Evolutionary conservation across 2,329 filamentous ascomycete species (phyloP).

Genomic region (Fusarium humuli): DNA sequence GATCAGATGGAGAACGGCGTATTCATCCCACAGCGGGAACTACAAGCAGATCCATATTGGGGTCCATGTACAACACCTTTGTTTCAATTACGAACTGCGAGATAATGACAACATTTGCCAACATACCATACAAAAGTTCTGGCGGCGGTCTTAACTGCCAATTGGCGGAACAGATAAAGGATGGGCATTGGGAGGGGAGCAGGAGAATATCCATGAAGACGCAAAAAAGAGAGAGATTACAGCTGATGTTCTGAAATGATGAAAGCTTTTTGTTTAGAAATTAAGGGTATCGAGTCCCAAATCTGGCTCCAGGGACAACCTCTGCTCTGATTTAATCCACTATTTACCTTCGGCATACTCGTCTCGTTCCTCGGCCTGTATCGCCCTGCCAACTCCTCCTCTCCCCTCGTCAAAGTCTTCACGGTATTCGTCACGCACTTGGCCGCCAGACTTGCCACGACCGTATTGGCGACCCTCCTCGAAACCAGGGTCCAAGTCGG

Average conservation of each 20-base stretch:
- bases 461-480: conserved; percentile 96
- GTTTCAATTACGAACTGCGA: conserved; percentile 44
- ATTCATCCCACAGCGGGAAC: conserved; percentile 39
- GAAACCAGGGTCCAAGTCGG: conserved; percentile 95
- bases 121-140: conserved; percentile 14
- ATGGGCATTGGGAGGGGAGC: conserved; percentile 1
- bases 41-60: conserved; percentile 30
- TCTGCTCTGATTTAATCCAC: conserved; percentile 8
- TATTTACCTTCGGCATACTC: conserved; percentile 55
- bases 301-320: conserved; percentile 5
- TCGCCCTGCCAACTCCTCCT: conserved; percentile 86
- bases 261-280: conserved; percentile 24
- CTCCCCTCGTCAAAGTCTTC: conserved; percentile 97
- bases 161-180: conserved; percentile 44
- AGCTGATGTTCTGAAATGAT: conserved; percentile 15
- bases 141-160: conserved; percentile 10
- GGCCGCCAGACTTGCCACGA: conserved; percentile 92
- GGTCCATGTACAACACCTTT: conserved; percentile 49
- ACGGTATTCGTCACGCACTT: conserved; percentile 97
- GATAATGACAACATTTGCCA: conserved; percentile 34
- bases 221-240: conserved; percentile 16
- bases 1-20: conserved; percentile 39
- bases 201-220: conserved; percentile 4
- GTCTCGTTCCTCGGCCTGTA: conserved; percentile 65
- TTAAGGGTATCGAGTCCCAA: conserved; percentile 45